These are phyloP conservation scores for Clavispora vitiphila DNA, from an alignment of 805 yeast genomes.

Conservation along the genomic window DNA sequence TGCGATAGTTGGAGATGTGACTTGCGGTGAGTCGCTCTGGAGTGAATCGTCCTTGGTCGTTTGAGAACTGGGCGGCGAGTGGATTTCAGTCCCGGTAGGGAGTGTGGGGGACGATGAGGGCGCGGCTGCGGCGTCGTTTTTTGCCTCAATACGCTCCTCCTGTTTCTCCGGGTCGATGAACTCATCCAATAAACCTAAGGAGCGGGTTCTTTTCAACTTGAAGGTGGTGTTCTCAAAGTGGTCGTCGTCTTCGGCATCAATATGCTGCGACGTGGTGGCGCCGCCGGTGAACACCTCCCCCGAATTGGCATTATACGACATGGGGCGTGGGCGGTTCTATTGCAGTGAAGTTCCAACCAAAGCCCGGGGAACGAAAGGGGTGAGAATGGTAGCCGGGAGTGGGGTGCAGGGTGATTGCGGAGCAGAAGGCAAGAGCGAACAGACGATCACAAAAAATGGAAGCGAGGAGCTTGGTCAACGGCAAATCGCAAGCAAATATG, in stretches of 20 bases:
- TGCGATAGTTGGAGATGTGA: slow-evolving; percentile 5
- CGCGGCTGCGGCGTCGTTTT: slow-evolving; percentile 4
- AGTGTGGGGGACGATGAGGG: not conserved
- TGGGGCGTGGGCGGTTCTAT: not conserved
- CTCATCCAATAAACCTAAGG: slow-evolving; percentile 75
- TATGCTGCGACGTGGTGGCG: slow-evolving; percentile 59
- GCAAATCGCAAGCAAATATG: not conserved
- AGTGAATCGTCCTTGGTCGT: not conserved
- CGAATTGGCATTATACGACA: slow-evolving; percentile 3
- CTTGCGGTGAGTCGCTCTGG: not conserved
- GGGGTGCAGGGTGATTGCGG: not conserved
- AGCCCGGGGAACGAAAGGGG: not conserved
- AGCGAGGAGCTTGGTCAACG: not conserved
- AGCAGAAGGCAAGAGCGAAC: not conserved
- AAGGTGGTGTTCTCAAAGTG: slow-evolving; percentile 69
- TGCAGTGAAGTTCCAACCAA: not conserved
- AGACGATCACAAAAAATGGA: not conserved
- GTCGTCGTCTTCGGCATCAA: slow-evolving; percentile 66
- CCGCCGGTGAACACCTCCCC: slow-evolving; percentile 46
- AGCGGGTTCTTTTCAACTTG: slow-evolving; percentile 73
- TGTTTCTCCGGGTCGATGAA: slow-evolving; percentile 44
- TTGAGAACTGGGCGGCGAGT: not conserved
- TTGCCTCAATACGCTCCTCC: slow-evolving; percentile 10
- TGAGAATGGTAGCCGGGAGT: not conserved
- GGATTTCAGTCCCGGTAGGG: not conserved